Base-by-base conservation (phyloP, 192 early-diverging fungal genomes). In the Phycomyces blakesleeanus region DNA sequence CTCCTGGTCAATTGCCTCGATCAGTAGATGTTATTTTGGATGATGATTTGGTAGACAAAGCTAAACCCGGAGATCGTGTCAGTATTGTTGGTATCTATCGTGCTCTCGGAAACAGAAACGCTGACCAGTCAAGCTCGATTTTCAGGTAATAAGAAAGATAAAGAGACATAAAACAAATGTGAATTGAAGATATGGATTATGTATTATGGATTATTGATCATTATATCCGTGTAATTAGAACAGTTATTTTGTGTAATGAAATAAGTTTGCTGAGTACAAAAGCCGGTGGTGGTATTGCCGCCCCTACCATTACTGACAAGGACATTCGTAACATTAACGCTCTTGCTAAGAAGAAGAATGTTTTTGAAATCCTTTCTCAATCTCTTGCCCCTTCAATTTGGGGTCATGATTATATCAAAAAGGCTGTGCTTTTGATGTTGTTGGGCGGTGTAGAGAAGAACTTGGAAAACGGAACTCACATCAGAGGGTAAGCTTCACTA, bases 11-110 rank as follows among this genome's bases (percentile, higher is more conserved):
- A 74, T 78, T 99, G 64, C 93, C 95, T 29, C 86, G 95, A 3
- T 93, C 93, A 14, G 79, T 98, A 55, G 97, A 99, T 74, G 84
- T 99, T 12, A 85, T 98, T 51, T 76, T 98, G 60, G 95, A 98
- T 68, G 94, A 95, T 71, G 97, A 99, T 74, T 78, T 99, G 39
- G 97, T 95, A 0, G 97, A 99, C 71, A 76, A 78, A 24, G 91
- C 92, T 26, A 99, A 99, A 77, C 95, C 97, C 3, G 97, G 97
- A 29, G 97, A 99, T 73, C 86, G 97, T 51, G 90, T 99, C 26
- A 87, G 85, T 64, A 81, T 99, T 65, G 90, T 98, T 20, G 97
- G 97, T 52, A 88, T 93, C 29, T 99, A 95, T 78, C 83, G 91
- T 39, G 85, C 93, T 41, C 63, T 93, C 53, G 97, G 95, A 50